These are phyloP conservation scores for Paramecium octaurelia DNA, from an alignment of 73 alveolate genomes.

Conservation along the genomic window DNA sequence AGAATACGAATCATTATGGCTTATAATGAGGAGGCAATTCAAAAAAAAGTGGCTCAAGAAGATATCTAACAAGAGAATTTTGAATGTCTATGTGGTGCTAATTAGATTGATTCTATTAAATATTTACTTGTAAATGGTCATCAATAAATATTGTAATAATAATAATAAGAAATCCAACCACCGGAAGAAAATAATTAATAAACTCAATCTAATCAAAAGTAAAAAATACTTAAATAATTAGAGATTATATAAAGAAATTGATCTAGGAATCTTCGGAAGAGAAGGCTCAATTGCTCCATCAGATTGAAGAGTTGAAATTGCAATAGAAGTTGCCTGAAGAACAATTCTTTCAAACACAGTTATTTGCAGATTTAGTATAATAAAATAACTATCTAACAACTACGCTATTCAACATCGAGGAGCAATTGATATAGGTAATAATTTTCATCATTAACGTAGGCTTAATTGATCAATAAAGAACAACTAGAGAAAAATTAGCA, in stretches of 20 bases:
- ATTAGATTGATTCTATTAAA: constrained; percentile 10
- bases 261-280: neutral
- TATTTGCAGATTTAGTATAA: constrained; percentile 20
- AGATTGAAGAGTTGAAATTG: constrained; percentile 17
- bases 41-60: neutral
- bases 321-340: neutral
- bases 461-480: neutral
- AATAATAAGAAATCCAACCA: neutral
- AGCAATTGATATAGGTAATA: neutral
- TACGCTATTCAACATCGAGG: neutral
- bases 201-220: neutral
- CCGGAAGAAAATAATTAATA: neutral
- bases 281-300: neutral
- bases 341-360: neutral
- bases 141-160: neutral
- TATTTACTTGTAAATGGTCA: constrained; percentile 10
- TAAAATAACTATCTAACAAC: neutral
- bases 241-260: neutral
- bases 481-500: neutral
- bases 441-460: neutral
- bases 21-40: neutral
- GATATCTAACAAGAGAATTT: neutral
- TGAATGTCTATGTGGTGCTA: constrained; percentile 49
- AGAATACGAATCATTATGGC: constrained; percentile 33
- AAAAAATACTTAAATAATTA: neutral